These are phyloP conservation scores for Themeda triandra DNA, from an alignment of 176 grass and related monocot genomes.

Conservation along the genomic window DNA sequence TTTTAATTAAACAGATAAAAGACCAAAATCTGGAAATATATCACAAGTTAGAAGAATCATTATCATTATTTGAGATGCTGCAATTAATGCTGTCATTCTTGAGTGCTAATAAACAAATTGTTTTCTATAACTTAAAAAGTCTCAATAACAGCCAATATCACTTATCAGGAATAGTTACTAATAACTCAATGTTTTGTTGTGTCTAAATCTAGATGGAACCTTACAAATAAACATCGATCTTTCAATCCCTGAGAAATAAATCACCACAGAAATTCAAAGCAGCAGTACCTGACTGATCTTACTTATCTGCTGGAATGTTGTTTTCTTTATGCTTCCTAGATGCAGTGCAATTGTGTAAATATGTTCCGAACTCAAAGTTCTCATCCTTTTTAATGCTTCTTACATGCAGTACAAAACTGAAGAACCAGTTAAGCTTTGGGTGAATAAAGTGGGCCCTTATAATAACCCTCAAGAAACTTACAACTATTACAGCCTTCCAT, in stretches of 20 bases:
- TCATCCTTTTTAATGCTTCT: slow-evolving; percentile 21
- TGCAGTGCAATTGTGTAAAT: background rate
- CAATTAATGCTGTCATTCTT: background rate
- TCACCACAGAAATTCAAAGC: background rate
- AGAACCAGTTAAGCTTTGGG: slow-evolving; percentile 87
- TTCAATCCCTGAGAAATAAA: background rate
- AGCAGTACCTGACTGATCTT: background rate
- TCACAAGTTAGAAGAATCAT: background rate
- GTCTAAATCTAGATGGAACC: background rate
- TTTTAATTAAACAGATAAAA: background rate
- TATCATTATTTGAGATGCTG: background rate
- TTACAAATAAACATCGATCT: background rate
- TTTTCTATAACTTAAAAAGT: background rate
- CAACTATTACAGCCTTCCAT: slow-evolving; percentile 97
- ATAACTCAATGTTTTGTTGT: background rate
- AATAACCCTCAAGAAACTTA: slow-evolving; percentile 99
- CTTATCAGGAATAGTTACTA: background rate
- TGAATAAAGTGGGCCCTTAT: slow-evolving; percentile 98
- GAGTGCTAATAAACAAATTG: background rate
- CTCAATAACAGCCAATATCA: background rate
- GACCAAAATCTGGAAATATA: background rate
- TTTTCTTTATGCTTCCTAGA: background rate
- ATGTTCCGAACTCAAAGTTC: background rate
- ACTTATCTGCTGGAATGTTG: background rate
- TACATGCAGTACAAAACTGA: slow-evolving; percentile 68